Evolutionary conservation across 805 yeast species (phyloP), one percentile per base, ranked within the genome.

Genomic region (Candida broadrunensis): DNA sequence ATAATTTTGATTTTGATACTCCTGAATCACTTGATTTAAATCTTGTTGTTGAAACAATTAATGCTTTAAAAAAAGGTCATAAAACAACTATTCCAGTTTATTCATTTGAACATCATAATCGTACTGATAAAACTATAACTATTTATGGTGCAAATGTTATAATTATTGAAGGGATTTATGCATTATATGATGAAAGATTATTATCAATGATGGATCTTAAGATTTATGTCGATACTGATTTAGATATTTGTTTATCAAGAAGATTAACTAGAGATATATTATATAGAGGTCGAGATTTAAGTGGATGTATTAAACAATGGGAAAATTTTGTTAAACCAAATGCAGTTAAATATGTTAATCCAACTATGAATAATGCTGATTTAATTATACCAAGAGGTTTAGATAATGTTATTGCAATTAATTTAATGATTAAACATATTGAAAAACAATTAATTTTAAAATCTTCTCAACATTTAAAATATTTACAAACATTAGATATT

Each of bases 121-220:
- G 46, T 56, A 80, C 91, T 1, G 77, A 72, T 31, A 80, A 83
- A 54, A 72, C 73, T n/a, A 69, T 83, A 36, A 81, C 90, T 3
- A 80, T 93, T 15, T 90, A 89, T 55, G 98, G 97, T 2, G 97
- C 97, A 13, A 89, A 89, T 58, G 95, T 93, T 16, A 85, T 93
- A 39, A 84, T 93, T 5, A 67, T 93, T 29, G 99, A 93, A 61
- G 99, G 99, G 2, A 81, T 93, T 3, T 88, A 86, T 57, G 88
- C 96, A 0, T 62, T 93, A 33, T 80, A 83, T 46, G 88, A 85
- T 56, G 72, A 73, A 35, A 73, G 89, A 32, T 62, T 93, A 14
- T 63, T 84, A 39, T 83, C 77, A 11, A 55, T 89, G 54, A 85
- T 90, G 84, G 95, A 91, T 54, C 71, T 88, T 44, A 91, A 86